Evolutionary conservation across 805 yeast genomes (phyloP).

Genomic region (Cyberlindnera euphorbiiphila): DNA sequence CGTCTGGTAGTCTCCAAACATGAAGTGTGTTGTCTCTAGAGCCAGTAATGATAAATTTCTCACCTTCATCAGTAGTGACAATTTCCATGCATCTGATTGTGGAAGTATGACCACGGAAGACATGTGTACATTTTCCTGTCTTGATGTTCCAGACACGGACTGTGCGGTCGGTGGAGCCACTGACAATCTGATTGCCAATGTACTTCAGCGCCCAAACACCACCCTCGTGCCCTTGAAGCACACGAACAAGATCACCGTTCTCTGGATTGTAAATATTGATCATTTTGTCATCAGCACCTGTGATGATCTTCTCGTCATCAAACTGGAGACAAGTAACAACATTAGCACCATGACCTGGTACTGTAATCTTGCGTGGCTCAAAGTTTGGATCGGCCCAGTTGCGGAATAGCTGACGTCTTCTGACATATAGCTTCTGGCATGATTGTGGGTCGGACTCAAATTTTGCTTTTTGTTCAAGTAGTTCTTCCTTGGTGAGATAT

Average conservation of each 20-base stretch:
- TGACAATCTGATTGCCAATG: constrained; percentile 74
- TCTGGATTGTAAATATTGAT: constrained; percentile 77
- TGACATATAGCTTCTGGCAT: constrained; percentile 16
- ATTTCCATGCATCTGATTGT: constrained; percentile 91
- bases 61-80: constrained; percentile 60
- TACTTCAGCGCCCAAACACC: constrained; percentile 99
- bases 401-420: constrained; percentile 30
- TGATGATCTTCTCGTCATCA: constrained; percentile 84
- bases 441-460: constrained; percentile 5
- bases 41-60: constrained; percentile 80
- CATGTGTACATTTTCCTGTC: constrained; percentile 83
- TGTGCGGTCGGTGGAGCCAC: constrained; percentile 93
- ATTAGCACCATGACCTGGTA: constrained; percentile 67
- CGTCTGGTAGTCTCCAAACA: constrained; percentile 75
- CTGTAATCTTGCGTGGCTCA: constrained; percentile 62
- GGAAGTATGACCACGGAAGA: constrained; percentile 87
- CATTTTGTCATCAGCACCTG: constrained; percentile 86
- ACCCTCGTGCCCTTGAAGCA: constrained; percentile 86
- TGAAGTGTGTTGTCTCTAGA: constrained; percentile 82
- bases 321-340: constrained; percentile 96
- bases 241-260: constrained; percentile 60
- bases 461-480: constrained; percentile 29
- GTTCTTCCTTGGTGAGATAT: constrained; percentile 45
- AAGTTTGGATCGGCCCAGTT: constrained; percentile 81
- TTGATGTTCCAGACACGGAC: constrained; percentile 91